Conservation (phyloP, 169 alveolate species). For the Plasmodium sp. region DNA sequence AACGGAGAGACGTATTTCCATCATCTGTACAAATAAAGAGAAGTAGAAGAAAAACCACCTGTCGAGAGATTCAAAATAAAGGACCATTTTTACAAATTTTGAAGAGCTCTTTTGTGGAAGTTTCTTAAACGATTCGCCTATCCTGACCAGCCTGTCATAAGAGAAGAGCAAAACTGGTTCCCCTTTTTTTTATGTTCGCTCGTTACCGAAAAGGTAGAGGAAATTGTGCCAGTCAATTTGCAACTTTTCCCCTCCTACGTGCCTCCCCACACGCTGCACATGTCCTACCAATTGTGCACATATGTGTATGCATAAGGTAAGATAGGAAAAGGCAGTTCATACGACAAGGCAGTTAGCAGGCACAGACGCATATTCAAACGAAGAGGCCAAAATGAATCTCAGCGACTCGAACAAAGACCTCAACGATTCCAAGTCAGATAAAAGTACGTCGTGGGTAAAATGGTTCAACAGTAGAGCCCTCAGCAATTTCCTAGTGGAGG, state of each 20-base stretch:
- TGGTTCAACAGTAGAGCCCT: constrained; percentile 66
- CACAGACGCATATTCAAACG: background rate
- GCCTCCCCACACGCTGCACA: background rate
- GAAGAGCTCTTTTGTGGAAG: background rate
- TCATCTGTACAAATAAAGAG: background rate
- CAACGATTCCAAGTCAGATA: constrained; percentile 64
- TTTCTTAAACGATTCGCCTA: background rate
- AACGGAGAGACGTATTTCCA: background rate
- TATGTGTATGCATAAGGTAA: background rate
- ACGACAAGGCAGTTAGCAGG: background rate
- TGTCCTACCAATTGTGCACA: background rate
- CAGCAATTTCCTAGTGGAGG: constrained; percentile 76
- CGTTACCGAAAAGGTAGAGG: background rate
- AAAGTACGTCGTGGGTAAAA: constrained; percentile 71
- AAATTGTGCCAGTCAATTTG: background rate
- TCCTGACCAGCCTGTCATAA: background rate
- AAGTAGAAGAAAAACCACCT: background rate
- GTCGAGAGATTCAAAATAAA: background rate
- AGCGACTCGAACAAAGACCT: constrained; percentile 57
- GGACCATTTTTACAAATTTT: background rate
- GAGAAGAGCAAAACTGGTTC: background rate
- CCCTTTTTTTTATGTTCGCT: background rate
- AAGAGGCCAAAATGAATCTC: constrained; percentile 19
- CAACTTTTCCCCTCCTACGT: background rate
- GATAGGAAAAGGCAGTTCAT: background rate